Conservation (phyloP, 1,284 basidiomycete genomes). For the Cryptococcus sp. region DNA sequence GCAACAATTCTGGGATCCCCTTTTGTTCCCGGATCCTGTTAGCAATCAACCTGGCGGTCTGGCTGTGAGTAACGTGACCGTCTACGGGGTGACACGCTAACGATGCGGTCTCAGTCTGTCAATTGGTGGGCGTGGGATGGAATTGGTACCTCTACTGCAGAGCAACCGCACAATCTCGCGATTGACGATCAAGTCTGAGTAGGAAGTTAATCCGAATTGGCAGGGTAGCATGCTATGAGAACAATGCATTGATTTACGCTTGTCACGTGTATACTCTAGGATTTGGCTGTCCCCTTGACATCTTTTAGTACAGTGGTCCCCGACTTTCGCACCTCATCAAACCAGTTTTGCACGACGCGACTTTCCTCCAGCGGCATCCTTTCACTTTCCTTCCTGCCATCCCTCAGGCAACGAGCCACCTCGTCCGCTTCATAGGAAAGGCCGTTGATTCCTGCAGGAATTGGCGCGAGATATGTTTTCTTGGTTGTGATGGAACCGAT, state of each 20-base stretch:
- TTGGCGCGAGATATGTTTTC: slow-evolving; percentile 58
- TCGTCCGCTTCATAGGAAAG: slow-evolving; percentile 59
- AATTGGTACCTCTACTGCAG: too few relatives aligned
- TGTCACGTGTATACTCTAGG: too few relatives aligned
- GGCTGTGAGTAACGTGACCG: too few relatives aligned
- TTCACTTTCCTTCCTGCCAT: slow-evolving; percentile 71
- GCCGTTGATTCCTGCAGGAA: slow-evolving; percentile 55
- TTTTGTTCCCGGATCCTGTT: slow-evolving; percentile 2
- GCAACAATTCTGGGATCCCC: slow-evolving; percentile 17
- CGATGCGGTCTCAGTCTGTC: too few relatives aligned
- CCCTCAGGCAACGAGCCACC: slow-evolving; percentile 73
- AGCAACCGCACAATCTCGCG: too few relatives aligned
- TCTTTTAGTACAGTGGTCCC: slow-evolving; percentile 40
- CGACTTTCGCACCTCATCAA: slow-evolving; percentile 67
- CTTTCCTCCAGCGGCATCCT: slow-evolving; percentile 76
- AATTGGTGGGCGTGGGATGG: too few relatives aligned
- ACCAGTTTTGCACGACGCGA: slow-evolving; percentile 72
- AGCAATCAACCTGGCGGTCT: too few relatives aligned
- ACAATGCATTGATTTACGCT: too few relatives aligned
- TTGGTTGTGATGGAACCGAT: slow-evolving; percentile 49
- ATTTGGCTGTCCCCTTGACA: slow-evolving; percentile 20
- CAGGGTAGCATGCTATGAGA: too few relatives aligned
- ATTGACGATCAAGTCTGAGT: too few relatives aligned
- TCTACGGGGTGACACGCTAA: too few relatives aligned
- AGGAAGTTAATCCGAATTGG: too few relatives aligned